phyloP scores from a whole-genome alignment of 371 early-diverging fungal genomes.

The Syncephalastrum contaminatum region DNA sequence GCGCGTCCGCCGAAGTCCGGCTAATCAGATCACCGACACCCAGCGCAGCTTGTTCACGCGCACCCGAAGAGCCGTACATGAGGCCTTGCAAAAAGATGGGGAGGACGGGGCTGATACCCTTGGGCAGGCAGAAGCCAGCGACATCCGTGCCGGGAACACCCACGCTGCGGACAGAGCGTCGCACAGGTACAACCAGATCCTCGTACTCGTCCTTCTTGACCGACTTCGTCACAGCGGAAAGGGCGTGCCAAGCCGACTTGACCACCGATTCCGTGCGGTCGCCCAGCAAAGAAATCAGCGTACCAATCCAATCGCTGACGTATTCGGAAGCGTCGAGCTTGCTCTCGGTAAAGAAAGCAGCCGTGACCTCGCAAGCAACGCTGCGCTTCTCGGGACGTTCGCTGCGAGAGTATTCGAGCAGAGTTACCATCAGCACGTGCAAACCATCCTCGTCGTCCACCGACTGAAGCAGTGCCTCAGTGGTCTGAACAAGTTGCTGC shows the following conservation, averaged over 20 bases:
- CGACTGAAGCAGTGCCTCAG: slow-evolving; percentile 64
- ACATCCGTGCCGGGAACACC: slow-evolving; percentile 65
- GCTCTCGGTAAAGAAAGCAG: slow-evolving; percentile 70
- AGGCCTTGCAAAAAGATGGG: slow-evolving; percentile 94
- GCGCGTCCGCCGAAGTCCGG: slow-evolving; percentile 71
- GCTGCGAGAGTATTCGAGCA: slow-evolving; percentile 67
- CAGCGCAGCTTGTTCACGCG: slow-evolving; percentile 85
- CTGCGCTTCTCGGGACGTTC: slow-evolving; percentile 54
- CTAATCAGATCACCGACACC: slow-evolving; percentile 71
- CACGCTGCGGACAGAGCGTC: slow-evolving; percentile 65
- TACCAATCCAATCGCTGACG: slow-evolving; percentile 81
- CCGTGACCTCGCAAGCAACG: slow-evolving; percentile 60
- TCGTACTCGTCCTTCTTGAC: slow-evolving; percentile 86
- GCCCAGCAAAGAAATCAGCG: slow-evolving; percentile 69
- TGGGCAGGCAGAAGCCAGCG: slow-evolving; percentile 89
- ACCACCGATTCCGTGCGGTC: slow-evolving; percentile 62
- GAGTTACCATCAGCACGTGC: slow-evolving; percentile 65
- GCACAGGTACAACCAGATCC: slow-evolving; percentile 69
- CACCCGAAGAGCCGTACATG: slow-evolving; percentile 83
- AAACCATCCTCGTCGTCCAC: slow-evolving; percentile 79
- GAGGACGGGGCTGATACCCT: slow-evolving; percentile 88
- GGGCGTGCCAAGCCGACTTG: slow-evolving; percentile 73
- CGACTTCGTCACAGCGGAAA: slow-evolving; percentile 78
- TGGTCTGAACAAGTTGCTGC: slow-evolving; percentile 66
- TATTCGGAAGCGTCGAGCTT: slow-evolving; percentile 68